phyloP scores from a whole-genome alignment of 192 early-diverging fungal genomes.

The Chytriomyces sp. region DNA sequence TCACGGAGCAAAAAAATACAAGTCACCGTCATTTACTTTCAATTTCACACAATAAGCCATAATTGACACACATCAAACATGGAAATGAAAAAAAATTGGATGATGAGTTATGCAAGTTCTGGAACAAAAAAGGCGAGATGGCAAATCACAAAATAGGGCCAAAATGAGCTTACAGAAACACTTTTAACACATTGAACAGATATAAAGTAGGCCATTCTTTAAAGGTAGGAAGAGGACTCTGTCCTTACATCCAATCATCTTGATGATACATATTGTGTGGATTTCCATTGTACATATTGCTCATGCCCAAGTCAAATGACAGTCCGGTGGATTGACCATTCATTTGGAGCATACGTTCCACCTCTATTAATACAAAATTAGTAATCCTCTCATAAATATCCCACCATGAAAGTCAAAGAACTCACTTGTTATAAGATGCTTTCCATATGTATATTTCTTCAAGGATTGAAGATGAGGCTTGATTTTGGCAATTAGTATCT shows the following conservation, averaged over 20 bases:
- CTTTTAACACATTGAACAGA: no score
- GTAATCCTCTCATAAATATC: not conserved
- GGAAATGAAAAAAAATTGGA: no score
- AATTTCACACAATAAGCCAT: no score
- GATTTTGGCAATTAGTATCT: conserved; percentile 86
- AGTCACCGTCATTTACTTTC: no score
- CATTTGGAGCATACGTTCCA: conserved; percentile 32
- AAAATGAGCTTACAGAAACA: no score
- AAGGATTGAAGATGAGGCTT: conserved; percentile 87
- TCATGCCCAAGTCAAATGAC: conserved; percentile 9
- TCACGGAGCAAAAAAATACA: no score
- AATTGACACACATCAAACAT: no score
- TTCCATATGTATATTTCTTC: conserved; percentile 98
- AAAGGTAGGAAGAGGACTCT: no score
- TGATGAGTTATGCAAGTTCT: no score
- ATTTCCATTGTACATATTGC: conserved; percentile 20
- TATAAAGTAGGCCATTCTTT: no score
- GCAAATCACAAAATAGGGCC: no score
- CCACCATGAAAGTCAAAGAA: conserved; percentile 20
- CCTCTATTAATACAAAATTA: conserved; percentile 25
- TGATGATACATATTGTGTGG: conserved; percentile 21
- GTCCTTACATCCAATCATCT: conserved; percentile 19
- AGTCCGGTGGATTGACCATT: conserved; percentile 24
- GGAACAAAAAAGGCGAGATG: no score
- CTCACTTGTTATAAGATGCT: conserved; percentile 85